Conservation (phyloP, 768 basidiomycete genomes). For the Mycena galericulata region DNA sequence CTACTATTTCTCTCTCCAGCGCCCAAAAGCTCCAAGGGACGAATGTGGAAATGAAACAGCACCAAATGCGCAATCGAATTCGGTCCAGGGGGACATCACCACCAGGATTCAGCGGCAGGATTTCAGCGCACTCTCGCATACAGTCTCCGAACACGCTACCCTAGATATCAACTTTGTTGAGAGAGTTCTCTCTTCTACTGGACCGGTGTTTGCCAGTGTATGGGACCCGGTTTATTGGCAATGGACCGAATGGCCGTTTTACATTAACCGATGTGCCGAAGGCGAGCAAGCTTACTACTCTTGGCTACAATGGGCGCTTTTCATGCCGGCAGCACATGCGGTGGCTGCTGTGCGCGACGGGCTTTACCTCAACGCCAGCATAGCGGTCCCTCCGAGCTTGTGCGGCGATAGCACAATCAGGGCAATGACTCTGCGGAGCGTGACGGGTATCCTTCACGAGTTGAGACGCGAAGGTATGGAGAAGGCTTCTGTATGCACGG, state of each 20-base stretch:
- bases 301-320: conserved; percentile 4
- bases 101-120: not conserved
- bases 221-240: not conserved
- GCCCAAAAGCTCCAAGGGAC: not conserved
- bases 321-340: not conserved
- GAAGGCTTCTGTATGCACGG: not conserved
- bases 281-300: conserved; percentile 7
- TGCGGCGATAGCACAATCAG: not conserved
- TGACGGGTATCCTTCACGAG: not conserved
- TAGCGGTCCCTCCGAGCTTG: not conserved
- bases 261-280: not conserved
- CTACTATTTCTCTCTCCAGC: not conserved
- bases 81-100: not conserved
- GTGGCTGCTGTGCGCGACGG: conserved; percentile 6
- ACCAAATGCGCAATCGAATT: not conserved
- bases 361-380: not conserved
- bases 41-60: not conserved
- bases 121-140: not conserved
- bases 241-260: not conserved
- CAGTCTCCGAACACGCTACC: not conserved
- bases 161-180: conserved; percentile 1
- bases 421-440: not conserved
- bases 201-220: not conserved
- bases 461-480: not conserved
- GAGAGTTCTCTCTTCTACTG: not conserved